These are phyloP conservation scores for Tagetes erecta DNA, from an alignment of 129 eudicot genomes.

Conservation along the genomic window DNA sequence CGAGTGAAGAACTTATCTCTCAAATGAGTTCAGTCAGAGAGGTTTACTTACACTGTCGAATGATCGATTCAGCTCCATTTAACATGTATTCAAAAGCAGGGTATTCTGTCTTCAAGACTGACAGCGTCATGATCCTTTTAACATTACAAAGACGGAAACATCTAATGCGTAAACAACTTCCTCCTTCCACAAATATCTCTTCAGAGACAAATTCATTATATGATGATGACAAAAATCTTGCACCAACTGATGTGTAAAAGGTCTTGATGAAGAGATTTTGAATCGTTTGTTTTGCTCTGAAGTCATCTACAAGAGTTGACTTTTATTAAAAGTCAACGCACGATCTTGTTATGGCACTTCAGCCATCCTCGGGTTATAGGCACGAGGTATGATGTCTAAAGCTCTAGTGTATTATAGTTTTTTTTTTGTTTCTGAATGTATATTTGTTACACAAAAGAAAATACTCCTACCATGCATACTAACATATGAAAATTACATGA, in stretches of 20 bases:
- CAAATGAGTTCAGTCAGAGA: constrained; percentile 71
- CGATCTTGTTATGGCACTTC: constrained; percentile 3
- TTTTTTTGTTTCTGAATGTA: constrained; percentile 30
- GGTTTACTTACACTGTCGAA: constrained; percentile 86
- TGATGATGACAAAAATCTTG: constrained; percentile 33
- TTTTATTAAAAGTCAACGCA: constrained; percentile 11
- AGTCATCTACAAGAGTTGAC: constrained; percentile 18
- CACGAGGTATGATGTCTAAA: constrained; percentile 35
- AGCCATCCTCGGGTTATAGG: constrained; percentile 11
- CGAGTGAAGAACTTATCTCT: constrained; percentile 87
- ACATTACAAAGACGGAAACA: constrained; percentile 92
- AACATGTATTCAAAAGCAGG: constrained; percentile 97
- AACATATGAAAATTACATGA: constrained; percentile 33
- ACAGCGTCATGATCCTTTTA: constrained; percentile 67
- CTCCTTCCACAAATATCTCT: constrained; percentile 41
- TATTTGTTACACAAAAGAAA: constrained; percentile 18
- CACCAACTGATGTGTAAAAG: constrained; percentile 27
- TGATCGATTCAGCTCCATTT: constrained; percentile 87
- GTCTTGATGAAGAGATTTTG: constrained; percentile 4
- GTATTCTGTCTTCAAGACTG: constrained; percentile 69
- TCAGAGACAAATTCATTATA: constrained; percentile 32
- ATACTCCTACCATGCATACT: constrained; percentile 18
- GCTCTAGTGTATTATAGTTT: constrained; percentile 27
- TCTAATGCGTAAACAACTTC: constrained; percentile 85
- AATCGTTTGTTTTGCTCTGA: constrained; percentile 7